Evolutionary conservation across 2,329 filamentous ascomycete species (phyloP), one percentile per base, ranked within the genome.

Genomic region (Zymoseptoria brevis): DNA sequence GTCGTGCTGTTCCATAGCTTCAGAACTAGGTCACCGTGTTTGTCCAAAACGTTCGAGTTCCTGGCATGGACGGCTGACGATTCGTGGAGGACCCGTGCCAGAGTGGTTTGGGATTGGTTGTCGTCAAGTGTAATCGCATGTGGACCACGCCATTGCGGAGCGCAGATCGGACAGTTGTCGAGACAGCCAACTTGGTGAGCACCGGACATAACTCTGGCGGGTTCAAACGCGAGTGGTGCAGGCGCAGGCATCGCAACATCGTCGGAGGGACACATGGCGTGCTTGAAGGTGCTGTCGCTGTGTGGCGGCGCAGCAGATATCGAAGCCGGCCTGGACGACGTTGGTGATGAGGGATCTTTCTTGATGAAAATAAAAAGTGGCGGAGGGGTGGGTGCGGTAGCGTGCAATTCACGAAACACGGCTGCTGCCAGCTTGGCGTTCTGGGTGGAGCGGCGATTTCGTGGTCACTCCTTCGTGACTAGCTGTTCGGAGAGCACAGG

Each of bases 1-100:
- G 53, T 57, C 16, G 48, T 54, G 50, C 57, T 59, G 8, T 35
- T 35, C 63, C 63, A 65, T 22, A 50, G 21, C 21, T 56, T 59
- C 16, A 54, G 13, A 19, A 64, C 41, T 2, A 49, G 30, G 41
- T 64, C 53, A 11, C 60, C 63, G 21, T 64, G 50, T 4, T 26
- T 26, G 24, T 26, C 24, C 24, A 26, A 26, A 1, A 26, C 24
- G 24, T 6, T 26, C 24, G 24, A 26, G 4, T 26, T 26, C 24
- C 24, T 26, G 24, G 24, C 24, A 4, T 6, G 24, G 24, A 26
- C 24, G 24, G 24, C 24, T 26, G 24, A 26, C 3, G 24, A 4
- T 26, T 26, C 24, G 3, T 26, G 2, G 24, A 26, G 24, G 24
- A 26, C 4, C 24, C 24, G 24, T 6, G 4, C 24, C 4, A 6